A percentile compares a stretch with the other conserved stretches of the same genome.
Conservation (phyloP, 768 basidiomycete species). For the Kwoniella bestiolae region DNA sequence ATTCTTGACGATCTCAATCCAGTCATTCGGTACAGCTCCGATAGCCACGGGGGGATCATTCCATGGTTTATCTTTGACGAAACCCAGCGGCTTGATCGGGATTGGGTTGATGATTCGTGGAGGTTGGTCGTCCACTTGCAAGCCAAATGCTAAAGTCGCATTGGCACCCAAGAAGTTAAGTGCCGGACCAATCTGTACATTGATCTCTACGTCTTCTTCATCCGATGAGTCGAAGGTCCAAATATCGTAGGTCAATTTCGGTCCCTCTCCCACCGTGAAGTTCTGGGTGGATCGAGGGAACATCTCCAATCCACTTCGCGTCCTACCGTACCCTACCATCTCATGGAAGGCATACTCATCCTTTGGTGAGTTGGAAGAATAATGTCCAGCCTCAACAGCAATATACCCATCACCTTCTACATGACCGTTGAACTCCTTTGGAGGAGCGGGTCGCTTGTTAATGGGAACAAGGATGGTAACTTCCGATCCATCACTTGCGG, state of each 20-base stretch:
- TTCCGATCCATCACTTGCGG: constrained; percentile 38
- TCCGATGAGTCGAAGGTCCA: constrained; percentile 24
- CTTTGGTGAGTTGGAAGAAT: constrained; percentile 62
- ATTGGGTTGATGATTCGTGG: constrained; percentile 38
- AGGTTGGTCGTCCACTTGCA: constrained; percentile 39
- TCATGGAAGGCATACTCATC: constrained; percentile 66
- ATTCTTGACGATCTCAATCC: constrained; percentile 43
- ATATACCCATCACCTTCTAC: constrained; percentile 69
- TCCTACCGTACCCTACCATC: constrained; percentile 67
- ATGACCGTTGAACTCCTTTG: constrained; percentile 60
- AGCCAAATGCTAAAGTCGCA: constrained; percentile 39
- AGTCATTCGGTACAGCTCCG: constrained; percentile 46
- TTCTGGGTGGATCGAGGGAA: constrained; percentile 65
- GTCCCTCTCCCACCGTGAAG: constrained; percentile 68
- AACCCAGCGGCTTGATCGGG: constrained; percentile 18
- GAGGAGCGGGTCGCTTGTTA: constrained; percentile 21
- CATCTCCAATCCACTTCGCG: constrained; percentile 67
- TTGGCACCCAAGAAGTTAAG: constrained; percentile 39
- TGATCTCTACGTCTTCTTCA: constrained; percentile 31
- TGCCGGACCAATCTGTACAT: constrained; percentile 43
- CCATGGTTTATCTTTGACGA: constrained; percentile 4
- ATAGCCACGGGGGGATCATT: constrained; percentile 16
- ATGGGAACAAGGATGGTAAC: constrained; percentile 39
- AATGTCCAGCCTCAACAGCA: constrained; percentile 71
- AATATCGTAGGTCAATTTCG: constrained; percentile 65